Conservation (phyloP, 805 yeast species). For the Blastobotrys attinorum region DNA sequence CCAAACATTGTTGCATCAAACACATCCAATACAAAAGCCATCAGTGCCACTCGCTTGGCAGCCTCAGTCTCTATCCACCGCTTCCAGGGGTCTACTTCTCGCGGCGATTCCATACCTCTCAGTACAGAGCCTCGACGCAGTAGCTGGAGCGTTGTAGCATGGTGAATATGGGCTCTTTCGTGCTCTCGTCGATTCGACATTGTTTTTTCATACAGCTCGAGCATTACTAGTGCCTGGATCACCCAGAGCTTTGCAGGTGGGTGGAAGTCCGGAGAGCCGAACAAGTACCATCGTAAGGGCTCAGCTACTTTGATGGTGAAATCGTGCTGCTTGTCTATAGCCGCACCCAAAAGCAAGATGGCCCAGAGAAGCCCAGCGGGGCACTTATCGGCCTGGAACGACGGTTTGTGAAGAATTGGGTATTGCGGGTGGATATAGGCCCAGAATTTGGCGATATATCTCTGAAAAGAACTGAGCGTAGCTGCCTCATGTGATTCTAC, state of each 20-base stretch:
- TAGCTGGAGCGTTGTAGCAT: constrained; percentile 76
- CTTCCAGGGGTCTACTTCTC: constrained; percentile 33
- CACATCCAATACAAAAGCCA: constrained; percentile 75
- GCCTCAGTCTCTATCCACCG: constrained; percentile 76
- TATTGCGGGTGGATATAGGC: constrained; percentile 49
- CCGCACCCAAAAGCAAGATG: constrained; percentile 52
- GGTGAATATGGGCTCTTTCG: constrained; percentile 79
- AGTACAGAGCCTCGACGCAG: constrained; percentile 66
- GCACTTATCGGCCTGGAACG: constrained; percentile 41
- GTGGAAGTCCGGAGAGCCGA: constrained; percentile 61
- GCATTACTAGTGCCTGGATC: constrained; percentile 58
- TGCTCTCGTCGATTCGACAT: constrained; percentile 60
- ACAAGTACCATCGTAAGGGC: constrained; percentile 63
- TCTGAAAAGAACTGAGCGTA: constrained; percentile 17
- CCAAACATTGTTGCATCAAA: constrained; percentile 75
- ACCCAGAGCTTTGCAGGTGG: constrained; percentile 74
- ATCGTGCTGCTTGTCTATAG: constrained; percentile 27
- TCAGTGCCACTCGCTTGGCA: constrained; percentile 64
- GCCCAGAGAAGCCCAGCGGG: constrained; percentile 44
- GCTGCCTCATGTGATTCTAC: constrained; percentile 33
- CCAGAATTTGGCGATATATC: constrained; percentile 41
- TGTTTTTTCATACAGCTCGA: constrained; percentile 73
- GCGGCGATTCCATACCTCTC: constrained; percentile 17
- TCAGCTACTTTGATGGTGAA: constrained; percentile 41
- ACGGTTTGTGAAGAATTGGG: constrained; percentile 50